Conservation (phyloP, 1,139 yeast genomes). For the Tardiomyces depauwii region DNA sequence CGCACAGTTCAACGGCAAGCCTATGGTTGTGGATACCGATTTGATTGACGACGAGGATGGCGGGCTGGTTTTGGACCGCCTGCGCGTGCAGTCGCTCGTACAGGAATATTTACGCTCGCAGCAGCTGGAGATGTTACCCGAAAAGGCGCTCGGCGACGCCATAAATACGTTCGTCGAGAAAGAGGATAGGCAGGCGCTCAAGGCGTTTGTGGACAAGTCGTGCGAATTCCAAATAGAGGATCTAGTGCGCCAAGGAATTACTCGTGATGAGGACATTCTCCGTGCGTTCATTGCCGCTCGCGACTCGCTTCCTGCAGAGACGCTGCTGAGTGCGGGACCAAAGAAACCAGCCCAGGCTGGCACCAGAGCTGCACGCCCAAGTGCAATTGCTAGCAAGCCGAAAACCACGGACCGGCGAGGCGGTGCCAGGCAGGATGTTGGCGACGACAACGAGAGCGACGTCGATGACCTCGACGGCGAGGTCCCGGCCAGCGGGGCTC, state of each 20-base stretch:
- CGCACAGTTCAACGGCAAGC: background rate
- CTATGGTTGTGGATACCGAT: background rate
- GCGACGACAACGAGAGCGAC: too few species aligned
- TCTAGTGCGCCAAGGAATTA: conserved; percentile 35
- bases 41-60: conserved; percentile 7
- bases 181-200: conserved; percentile 67
- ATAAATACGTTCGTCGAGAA: conserved; percentile 63
- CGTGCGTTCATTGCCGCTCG: background rate
- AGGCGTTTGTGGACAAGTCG: conserved; percentile 57
- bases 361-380: background rate
- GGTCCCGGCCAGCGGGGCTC: background rate
- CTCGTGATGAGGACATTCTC: conserved; percentile 23
- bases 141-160: conserved; percentile 64
- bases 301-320: background rate
- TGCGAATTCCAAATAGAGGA: conserved; percentile 49
- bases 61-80: conserved; percentile 27
- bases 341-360: background rate
- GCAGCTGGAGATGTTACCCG: conserved; percentile 61
- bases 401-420: too few species aligned
- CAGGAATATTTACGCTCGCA: conserved; percentile 51
- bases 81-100: conserved; percentile 49
- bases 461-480: too few species aligned
- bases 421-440: too few species aligned
- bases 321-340: background rate
- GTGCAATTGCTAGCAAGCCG: background rate